These are phyloP conservation scores for Erythrobasidium yunnanense DNA, from an alignment of 768 basidiomycete genomes.

Conservation along the genomic window DNA sequence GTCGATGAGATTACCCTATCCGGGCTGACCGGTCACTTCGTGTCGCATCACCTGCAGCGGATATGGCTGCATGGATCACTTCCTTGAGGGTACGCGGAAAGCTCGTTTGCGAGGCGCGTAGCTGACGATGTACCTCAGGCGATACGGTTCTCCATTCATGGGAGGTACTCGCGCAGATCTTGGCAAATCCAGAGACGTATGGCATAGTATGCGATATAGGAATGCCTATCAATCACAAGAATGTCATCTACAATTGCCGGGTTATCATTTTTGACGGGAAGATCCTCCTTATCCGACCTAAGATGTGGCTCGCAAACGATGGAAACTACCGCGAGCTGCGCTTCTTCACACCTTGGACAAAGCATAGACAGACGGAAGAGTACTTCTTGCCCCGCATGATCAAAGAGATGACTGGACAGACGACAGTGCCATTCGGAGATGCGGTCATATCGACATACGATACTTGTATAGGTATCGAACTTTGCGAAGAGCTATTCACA, in stretches of 20 bases:
- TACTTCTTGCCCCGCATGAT: constrained; percentile 85
- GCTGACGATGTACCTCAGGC: constrained; percentile 52
- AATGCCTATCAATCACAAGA: constrained; percentile 97
- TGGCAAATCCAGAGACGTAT: constrained; percentile 62
- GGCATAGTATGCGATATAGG: constrained; percentile 95
- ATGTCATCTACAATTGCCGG: constrained; percentile 93
- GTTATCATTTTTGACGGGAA: constrained; percentile 73
- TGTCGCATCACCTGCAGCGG: constrained; percentile 53
- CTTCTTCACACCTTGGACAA: constrained; percentile 91
- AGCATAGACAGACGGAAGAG: constrained; percentile 78
- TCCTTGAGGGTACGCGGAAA: constrained; percentile 84
- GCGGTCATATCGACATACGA: constrained; percentile 84
- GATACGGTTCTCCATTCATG: constrained; percentile 94
- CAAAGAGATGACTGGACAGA: constrained; percentile 77
- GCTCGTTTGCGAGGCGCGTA: no score
- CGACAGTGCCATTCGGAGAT: constrained; percentile 87
- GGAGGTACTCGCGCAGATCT: constrained; percentile 89
- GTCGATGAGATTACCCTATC: neutral
- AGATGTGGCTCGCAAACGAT: constrained; percentile 99
- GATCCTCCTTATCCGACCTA: constrained; percentile 88
- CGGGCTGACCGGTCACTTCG: neutral
- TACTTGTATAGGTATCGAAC: constrained; percentile 90
- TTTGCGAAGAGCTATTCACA: constrained; percentile 96
- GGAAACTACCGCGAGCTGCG: constrained; percentile 83
- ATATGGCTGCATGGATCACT: constrained; percentile 95